Evolutionary conservation across 2,329 filamentous ascomycete genomes (phyloP).

Genomic region (Periglandula ipomoeae): DNA sequence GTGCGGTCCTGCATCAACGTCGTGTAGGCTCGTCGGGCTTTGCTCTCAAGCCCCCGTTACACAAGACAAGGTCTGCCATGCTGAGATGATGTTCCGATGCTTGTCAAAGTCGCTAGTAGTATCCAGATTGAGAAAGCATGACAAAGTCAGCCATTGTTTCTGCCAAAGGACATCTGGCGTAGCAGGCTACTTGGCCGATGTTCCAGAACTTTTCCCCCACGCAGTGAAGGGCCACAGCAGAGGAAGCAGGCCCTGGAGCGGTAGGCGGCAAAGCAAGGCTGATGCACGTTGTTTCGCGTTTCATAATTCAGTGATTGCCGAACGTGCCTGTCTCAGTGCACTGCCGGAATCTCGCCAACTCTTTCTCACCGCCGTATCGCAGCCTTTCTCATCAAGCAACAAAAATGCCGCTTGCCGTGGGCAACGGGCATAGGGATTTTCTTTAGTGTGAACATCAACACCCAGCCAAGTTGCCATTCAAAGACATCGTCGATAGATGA

Average conservation of each 20-base stretch:
- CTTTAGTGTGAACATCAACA: not conserved
- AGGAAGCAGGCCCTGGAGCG: not conserved
- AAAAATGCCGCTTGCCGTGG: not conserved
- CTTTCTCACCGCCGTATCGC: not conserved
- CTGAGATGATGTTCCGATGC: slow-evolving; percentile 4
- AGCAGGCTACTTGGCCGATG: not conserved
- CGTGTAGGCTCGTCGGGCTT: slow-evolving; percentile 2
- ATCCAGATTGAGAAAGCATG: slow-evolving; percentile 5
- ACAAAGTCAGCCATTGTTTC: slow-evolving; percentile 3
- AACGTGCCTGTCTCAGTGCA: slow-evolving; percentile 4
- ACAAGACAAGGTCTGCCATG: slow-evolving; percentile 7
- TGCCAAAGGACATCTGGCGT: not conserved
- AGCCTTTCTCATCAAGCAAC: not conserved
- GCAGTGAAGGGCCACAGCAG: not conserved
- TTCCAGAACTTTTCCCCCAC: slow-evolving; percentile 2
- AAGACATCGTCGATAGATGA: not conserved
- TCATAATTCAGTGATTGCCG: slow-evolving; percentile 1
- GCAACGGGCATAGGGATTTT: not conserved
- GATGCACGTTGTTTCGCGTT: not conserved
- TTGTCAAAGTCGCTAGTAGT: slow-evolving; percentile 7
- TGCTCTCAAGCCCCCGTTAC: slow-evolving; percentile 1
- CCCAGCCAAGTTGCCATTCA: not conserved
- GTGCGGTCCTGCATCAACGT: slow-evolving; percentile 2
- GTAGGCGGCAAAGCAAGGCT: not conserved
- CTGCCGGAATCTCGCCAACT: slow-evolving; percentile 4